Evolutionary conservation across 768 basidiomycete species (phyloP), one percentile per base, ranked within the genome.

Genomic region (Dacryopinax spathularia): DNA sequence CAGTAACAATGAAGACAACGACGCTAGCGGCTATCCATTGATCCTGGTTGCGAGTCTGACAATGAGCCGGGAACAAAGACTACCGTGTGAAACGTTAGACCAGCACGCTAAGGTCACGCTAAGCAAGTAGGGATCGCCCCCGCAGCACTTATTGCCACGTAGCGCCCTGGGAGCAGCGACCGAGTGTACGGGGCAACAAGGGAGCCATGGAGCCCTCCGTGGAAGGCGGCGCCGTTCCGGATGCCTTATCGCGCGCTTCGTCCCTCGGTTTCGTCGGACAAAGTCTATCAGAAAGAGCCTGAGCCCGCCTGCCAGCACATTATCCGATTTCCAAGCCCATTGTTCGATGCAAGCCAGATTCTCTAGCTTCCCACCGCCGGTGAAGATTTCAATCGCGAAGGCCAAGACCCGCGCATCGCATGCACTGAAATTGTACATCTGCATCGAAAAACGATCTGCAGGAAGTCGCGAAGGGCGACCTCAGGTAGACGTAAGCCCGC

Each of bases 371-470:
- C 25, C 48, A 56, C 48, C 48, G 48, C 48, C 29, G 48, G 22
- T 56, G 48, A 56, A 56, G 48, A 56, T 56, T 56, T 56, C 48
- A 56, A 56, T 56, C 15, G 48, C 48, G 48, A 56, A 25, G 48
- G 22, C 6, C 48, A 15, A 56, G 48, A 22, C 9, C 22, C 48
- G n/a, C 36, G 12, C 18, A 56, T n/a, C n/a, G n/a, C n/a, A n/a
- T n/a, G n/a, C n/a, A n/a, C n/a, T n/a, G n/a, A 29, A 56, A 56
- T 56, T 22, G 29, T 29, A 3, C 25, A 29, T 56, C 48, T 13
- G 5, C 48, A 20, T 56, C 48, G 48, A 56, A 56, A 56, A 56
- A 56, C 48, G 48, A 56, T 56, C 48, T 56, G 48, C 48, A 56
- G 48, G 48, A 56, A 56, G 48, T 29, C 5, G 9, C 13, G 48